phyloP scores from a whole-genome alignment of 331 rosid species.

The Pyrus hybrid region DNA sequence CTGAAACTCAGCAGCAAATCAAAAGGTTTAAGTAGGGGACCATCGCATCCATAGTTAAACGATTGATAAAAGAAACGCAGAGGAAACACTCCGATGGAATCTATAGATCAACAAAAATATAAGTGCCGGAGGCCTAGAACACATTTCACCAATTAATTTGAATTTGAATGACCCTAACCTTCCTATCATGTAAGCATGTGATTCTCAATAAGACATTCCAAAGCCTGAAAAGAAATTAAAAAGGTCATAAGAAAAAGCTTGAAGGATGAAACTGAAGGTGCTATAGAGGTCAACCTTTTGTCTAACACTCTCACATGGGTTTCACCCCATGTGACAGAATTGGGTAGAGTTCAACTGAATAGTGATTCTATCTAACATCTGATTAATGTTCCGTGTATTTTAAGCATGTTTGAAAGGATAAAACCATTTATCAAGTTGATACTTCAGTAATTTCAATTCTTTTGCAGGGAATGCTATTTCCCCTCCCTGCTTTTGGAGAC shows the following conservation, averaged over 20 bases:
- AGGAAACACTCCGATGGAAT: neutral
- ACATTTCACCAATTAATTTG: neutral
- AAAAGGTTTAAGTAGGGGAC: constrained; percentile 8
- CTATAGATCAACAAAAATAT: neutral
- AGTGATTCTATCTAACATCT: neutral
- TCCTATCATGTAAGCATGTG: constrained; percentile 94
- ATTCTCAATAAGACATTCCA: constrained; percentile 93
- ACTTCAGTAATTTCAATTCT: neutral
- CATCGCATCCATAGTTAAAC: neutral
- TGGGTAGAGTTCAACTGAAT: neutral
- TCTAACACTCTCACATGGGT: neutral
- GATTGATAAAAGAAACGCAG: neutral
- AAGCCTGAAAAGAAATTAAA: constrained; percentile 50
- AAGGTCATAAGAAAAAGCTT: constrained; percentile 7
- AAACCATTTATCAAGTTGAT: neutral
- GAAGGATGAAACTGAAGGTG: neutral
- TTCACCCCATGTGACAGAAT: neutral
- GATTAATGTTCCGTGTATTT: neutral
- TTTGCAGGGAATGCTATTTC: neutral
- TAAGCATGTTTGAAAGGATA: neutral
- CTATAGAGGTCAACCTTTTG: neutral
- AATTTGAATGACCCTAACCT: constrained; percentile 34
- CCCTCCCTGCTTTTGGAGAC: neutral
- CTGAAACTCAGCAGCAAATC: constrained; percentile 35
- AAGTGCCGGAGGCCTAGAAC: neutral